Base-by-base conservation (phyloP, 2,329 filamentous ascomycete species). In the Helotiales sp. region DNA sequence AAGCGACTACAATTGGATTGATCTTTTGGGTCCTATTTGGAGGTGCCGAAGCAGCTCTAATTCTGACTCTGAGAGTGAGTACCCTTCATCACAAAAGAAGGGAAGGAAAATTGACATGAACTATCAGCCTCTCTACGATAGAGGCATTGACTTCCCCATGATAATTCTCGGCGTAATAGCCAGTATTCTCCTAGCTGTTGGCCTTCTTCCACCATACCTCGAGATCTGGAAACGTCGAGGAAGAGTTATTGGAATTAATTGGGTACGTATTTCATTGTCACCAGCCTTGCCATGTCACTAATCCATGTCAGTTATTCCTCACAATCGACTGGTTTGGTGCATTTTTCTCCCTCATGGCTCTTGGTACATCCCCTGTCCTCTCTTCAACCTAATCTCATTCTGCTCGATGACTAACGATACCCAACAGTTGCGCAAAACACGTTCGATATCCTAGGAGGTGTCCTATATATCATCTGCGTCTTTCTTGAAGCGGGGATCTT, bases 261-360 rank as follows among this genome's bases (percentile, higher is more conserved):
- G 42, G 42, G 52, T 55, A 55, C 15, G 3, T 9, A 7, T 9
- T 19, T 27, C 27, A 12, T 1, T 29, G 10, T 8, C 13, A n/a
- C 36, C 5, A n/a, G 34, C 9, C 24, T 36, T n/a, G 13, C 13
- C 22, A n/a, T 19, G 22, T 31, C 49, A 22, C 49, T 19, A 9
- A 15, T 19, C 7, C 17, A n/a, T n/a, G n/a, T n/a, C 12, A 55
- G 52, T 29, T 55, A 2, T 55, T 55, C 44, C 42, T 55, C 42
- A 49, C 52, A 4, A 49, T 49, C 33, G 52, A 55, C 42, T 55
- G 52, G 52, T 30, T 33, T 17, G 52, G 52, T 24, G 52, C 52
- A 27, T 55, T 55, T 33, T 55, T 55, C 33, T 55, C 52, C 5
- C 24, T 55, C 2, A 55, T 55, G 52, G 52, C 52, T 19, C 52